These are phyloP conservation scores for Leccinum ponderosum DNA, from an alignment of 1,284 basidiomycete genomes.

Conservation along the genomic window DNA sequence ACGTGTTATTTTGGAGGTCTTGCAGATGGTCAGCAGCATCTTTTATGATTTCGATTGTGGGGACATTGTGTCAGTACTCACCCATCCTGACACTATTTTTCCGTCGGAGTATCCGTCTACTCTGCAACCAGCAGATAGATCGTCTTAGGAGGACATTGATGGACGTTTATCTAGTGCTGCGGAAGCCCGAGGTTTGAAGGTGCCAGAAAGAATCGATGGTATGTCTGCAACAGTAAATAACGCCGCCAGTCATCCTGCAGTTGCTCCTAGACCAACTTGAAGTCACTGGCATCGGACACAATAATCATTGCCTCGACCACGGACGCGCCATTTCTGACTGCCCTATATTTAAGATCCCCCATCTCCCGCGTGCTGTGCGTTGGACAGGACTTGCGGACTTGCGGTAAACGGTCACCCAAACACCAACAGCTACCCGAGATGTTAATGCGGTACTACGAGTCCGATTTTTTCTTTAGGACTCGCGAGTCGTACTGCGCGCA, in stretches of 20 bases:
- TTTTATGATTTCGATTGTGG: slow-evolving; percentile 40
- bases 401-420: neutral
- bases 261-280: neutral
- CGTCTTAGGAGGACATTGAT: neutral
- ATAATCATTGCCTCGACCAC: neutral
- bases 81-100: neutral
- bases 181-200: neutral
- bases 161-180: neutral
- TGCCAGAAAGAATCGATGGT: neutral
- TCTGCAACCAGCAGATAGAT: neutral
- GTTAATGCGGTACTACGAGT: neutral
- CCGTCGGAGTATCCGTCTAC: neutral
- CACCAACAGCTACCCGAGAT: neutral
- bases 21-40: slow-evolving; percentile 59
- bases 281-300: neutral
- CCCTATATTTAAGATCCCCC: neutral
- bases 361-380: neutral
- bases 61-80: neutral
- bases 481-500: neutral
- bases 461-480: neutral
- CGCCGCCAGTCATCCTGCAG: neutral
- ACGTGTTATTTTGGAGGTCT: slow-evolving; percentile 84
- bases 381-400: neutral
- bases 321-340: neutral
- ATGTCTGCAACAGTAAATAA: neutral